Evolutionary conservation across 1,284 basidiomycete species (phyloP).

Genomic region (Moniliella sp.): DNA sequence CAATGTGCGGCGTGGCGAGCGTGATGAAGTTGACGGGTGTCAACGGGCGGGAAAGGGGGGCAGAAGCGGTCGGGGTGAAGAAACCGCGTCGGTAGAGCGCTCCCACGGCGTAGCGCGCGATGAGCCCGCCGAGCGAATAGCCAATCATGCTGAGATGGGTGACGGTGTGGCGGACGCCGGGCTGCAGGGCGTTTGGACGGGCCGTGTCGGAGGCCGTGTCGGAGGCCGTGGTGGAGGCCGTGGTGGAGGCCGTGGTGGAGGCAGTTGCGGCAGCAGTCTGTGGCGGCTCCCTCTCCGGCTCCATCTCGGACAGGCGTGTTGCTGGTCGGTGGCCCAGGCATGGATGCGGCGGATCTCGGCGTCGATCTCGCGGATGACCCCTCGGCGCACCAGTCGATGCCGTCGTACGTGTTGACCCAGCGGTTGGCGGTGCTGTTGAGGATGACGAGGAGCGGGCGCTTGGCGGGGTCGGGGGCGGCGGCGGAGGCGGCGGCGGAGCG

Average conservation of each 20-base stretch:
- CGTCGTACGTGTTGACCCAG: slow-evolving; percentile 48
- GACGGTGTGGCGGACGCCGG: too few relatives aligned
- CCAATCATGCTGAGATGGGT: slow-evolving; percentile 8
- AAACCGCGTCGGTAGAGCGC: slow-evolving; percentile 42
- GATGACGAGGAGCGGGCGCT: too few relatives aligned
- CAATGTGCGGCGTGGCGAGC: slow-evolving; percentile 60
- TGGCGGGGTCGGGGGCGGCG: too few relatives aligned
- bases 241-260: too few relatives aligned
- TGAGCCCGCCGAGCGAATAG: slow-evolving; percentile 59
- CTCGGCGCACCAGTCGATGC: slow-evolving; percentile 53
- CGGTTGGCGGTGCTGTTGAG: slow-evolving; percentile 42
- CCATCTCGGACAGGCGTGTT: too few relatives aligned
- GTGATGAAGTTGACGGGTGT: slow-evolving; percentile 62
- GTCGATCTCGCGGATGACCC: slow-evolving; percentile 44
- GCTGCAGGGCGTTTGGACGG: too few relatives aligned
- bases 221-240: too few relatives aligned
- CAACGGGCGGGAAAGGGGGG: slow-evolving; percentile 15
- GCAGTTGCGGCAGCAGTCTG: too few relatives aligned
- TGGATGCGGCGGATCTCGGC: slow-evolving; percentile 6
- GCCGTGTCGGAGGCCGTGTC: too few relatives aligned
- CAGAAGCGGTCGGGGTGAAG: slow-evolving; percentile 4
- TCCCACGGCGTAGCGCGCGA: slow-evolving; percentile 54
- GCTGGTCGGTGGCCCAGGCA: too few relatives aligned
- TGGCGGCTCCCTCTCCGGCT: too few relatives aligned
- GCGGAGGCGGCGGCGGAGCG: too few relatives aligned